Evolutionary conservation across 257 asterid species (phyloP).

Genomic region (Gentiana dahurica): DNA sequence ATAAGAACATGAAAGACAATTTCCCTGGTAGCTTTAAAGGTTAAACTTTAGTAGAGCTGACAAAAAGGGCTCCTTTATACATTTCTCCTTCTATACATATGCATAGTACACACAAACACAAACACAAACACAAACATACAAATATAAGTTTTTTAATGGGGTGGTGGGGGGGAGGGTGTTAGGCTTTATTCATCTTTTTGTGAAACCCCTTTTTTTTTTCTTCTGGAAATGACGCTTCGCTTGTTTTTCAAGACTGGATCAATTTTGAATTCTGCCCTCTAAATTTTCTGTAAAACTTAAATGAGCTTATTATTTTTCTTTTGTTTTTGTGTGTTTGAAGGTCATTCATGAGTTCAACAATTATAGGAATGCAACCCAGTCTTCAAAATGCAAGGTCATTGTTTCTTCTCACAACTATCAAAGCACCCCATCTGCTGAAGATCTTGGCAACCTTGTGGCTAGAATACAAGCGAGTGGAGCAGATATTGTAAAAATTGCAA

Average conservation of each 20-base stretch:
- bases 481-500: constrained; percentile 90
- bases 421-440: constrained; percentile 70
- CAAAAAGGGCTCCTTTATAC: too few species aligned
- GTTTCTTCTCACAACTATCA: constrained; percentile 92
- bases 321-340: constrained; percentile 22
- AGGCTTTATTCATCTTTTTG: too few species aligned
- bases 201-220: not conserved
- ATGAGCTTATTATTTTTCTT: not conserved
- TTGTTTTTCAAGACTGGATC: too few species aligned
- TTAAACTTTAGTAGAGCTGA: too few species aligned
- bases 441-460: constrained; percentile 83
- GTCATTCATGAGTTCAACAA: constrained; percentile 70
- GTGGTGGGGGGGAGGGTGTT: too few species aligned
- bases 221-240: not conserved
- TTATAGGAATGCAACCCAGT: constrained; percentile 42
- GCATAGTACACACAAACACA: too few species aligned
- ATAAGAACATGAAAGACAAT: too few species aligned
- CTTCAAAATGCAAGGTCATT: constrained; percentile 70
- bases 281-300: not conserved
- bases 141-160: too few species aligned
- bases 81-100: too few species aligned
- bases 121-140: too few species aligned
- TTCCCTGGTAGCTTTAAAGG: too few species aligned
- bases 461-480: constrained; percentile 95
- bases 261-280: not conserved